phyloP scores from a whole-genome alignment of 257 asterid genomes.

The Scutellaria barbata region DNA sequence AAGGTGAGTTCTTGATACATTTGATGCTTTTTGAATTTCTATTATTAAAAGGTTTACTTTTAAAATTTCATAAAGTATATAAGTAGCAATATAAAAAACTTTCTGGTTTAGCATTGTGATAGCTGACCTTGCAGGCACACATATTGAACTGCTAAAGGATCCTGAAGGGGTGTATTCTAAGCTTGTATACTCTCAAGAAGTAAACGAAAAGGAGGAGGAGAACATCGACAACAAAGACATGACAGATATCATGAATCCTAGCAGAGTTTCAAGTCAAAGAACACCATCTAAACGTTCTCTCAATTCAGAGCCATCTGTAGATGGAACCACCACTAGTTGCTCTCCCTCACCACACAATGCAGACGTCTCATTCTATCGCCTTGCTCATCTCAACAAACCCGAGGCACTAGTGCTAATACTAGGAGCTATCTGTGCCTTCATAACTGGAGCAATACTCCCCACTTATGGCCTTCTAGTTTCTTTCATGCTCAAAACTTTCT shows the following conservation, averaged over 20 bases:
- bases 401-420: constrained; percentile 46
- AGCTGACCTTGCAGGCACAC: constrained; percentile 48
- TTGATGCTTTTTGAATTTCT: not conserved
- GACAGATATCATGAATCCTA: constrained; percentile 37
- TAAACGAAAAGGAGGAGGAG: constrained; percentile 30
- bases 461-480: constrained; percentile 44
- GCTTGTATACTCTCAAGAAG: constrained; percentile 48
- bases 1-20: constrained; percentile 41
- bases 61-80: too few relatives aligned
- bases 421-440: constrained; percentile 42
- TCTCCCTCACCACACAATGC: constrained; percentile 33
- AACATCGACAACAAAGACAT: constrained; percentile 38
- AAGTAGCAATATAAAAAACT: too few relatives aligned
- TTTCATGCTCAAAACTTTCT: constrained; percentile 42
- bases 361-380: constrained; percentile 44
- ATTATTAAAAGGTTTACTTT: too few relatives aligned
- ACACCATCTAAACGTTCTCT: constrained; percentile 49
- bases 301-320: constrained; percentile 54
- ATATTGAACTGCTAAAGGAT: constrained; percentile 46
- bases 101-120: too few relatives aligned
- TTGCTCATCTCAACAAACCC: constrained; percentile 54
- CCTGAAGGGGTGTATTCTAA: constrained; percentile 50
- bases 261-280: constrained; percentile 46
- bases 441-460: constrained; percentile 51
- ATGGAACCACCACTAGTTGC: constrained; percentile 42